These are phyloP conservation scores for Lecanosticta acicola DNA, from an alignment of 2,329 filamentous ascomycete genomes.

Conservation along the genomic window DNA sequence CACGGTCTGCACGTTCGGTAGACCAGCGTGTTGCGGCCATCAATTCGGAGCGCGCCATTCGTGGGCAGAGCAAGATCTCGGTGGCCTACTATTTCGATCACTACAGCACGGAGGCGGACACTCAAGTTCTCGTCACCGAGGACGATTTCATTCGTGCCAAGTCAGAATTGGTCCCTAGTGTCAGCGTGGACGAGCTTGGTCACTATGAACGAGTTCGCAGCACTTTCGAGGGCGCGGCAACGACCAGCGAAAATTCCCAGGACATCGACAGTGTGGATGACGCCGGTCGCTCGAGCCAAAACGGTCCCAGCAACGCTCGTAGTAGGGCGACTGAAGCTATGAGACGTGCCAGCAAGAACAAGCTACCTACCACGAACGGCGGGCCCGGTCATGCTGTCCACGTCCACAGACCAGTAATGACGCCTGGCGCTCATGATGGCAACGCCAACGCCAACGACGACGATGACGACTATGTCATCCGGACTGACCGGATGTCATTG, in stretches of 20 bases:
- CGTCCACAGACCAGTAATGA: background rate
- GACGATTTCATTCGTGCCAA: constrained; percentile 80
- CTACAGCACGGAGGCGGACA: constrained; percentile 72
- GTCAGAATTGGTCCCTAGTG: constrained; percentile 81
- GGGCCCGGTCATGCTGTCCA: background rate
- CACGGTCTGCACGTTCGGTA: constrained; percentile 75
- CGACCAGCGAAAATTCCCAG: constrained; percentile 32
- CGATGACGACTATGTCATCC: constrained; percentile 40
- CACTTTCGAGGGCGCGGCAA: constrained; percentile 66
- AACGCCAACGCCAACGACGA: too few species aligned
- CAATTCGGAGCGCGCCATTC: constrained; percentile 43
- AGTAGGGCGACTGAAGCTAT: constrained; percentile 13
- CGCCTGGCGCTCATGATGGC: constrained; percentile 1
- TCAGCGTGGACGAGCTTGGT: constrained; percentile 82
- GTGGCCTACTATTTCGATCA: constrained; percentile 97
- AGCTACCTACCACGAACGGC: constrained; percentile 7
- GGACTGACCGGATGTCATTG: constrained; percentile 34
- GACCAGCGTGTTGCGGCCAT: constrained; percentile 74
- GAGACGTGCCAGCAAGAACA: constrained; percentile 13
- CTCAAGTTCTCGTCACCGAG: constrained; percentile 81
- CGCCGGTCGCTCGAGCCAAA: background rate
- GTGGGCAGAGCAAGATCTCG: constrained; percentile 49
- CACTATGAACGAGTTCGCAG: constrained; percentile 84
- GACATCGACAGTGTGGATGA: constrained; percentile 31
- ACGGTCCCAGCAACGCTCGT: constrained; percentile 6